Evolutionary conservation across 192 early-diverging fungal genomes (phyloP).

Genomic region (Geosiphon pyriformis): DNA sequence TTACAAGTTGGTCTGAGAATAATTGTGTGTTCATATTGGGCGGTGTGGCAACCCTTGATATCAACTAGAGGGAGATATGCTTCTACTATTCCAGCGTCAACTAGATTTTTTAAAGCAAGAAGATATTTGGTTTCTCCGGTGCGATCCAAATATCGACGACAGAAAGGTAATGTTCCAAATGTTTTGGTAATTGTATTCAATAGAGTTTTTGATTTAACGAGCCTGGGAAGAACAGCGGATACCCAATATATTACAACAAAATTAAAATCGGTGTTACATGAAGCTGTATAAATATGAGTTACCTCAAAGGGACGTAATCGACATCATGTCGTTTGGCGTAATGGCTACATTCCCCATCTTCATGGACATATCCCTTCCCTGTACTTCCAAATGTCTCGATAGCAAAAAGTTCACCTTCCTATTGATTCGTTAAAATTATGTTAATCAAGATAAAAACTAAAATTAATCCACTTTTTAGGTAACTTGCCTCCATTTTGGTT

Average conservation of each 20-base stretch:
- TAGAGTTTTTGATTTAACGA: conserved; percentile 69
- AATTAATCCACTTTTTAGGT: too few relatives aligned
- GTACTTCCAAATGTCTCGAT: conserved; percentile 98
- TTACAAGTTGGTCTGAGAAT: conserved; percentile 84
- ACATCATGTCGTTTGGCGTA: conserved; percentile 68
- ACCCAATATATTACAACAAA: too few relatives aligned
- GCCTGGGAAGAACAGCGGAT: too few relatives aligned
- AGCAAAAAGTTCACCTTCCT: conserved; percentile 87
- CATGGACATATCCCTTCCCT: conserved; percentile 82
- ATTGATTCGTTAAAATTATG: too few relatives aligned
- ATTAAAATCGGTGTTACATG: too few relatives aligned
- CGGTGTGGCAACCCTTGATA: conserved; percentile 81
- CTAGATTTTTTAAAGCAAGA: conserved; percentile 77
- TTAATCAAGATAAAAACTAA: too few relatives aligned
- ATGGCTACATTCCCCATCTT: conserved; percentile 89
- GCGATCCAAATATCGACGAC: conserved; percentile 91
- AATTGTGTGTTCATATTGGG: conserved; percentile 96
- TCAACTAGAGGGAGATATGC: conserved; percentile 89
- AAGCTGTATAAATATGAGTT: conserved; percentile 19
- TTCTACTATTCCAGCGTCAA: conserved; percentile 75
- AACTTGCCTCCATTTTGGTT: conserved; percentile 81
- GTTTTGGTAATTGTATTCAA: conserved; percentile 78
- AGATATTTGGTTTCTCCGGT: conserved; percentile 87
- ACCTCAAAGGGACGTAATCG: conserved; percentile 62
- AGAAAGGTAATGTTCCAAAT: conserved; percentile 94